Evolutionary conservation across 2,329 filamentous ascomycete species (phyloP).

Genomic region (Calonectria hawksworthii): DNA sequence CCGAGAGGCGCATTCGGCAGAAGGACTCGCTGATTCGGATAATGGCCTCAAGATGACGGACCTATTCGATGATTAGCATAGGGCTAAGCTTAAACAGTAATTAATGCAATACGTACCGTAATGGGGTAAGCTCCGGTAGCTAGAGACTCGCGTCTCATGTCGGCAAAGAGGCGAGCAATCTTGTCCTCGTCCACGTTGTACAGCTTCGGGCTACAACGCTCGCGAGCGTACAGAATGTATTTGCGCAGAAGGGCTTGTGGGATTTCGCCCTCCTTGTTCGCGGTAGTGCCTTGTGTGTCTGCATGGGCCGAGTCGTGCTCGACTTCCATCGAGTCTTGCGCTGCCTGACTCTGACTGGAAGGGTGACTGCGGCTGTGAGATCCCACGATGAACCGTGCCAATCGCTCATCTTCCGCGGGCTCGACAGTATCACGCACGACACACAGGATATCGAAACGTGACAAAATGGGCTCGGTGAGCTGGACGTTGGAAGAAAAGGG

Average conservation of each 20-base stretch:
- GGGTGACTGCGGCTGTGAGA: constrained; percentile 94
- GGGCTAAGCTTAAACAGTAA: background rate
- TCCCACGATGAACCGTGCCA: constrained; percentile 94
- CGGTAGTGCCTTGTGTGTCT: constrained; percentile 51
- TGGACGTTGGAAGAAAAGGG: constrained; percentile 98
- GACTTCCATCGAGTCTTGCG: constrained; percentile 71
- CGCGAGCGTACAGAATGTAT: constrained; percentile 95
- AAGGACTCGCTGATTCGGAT: constrained; percentile 96
- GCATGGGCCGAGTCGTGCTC: constrained; percentile 67
- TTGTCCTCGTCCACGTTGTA: constrained; percentile 99
- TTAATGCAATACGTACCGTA: constrained; percentile 77
- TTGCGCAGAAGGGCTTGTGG: constrained; percentile 92
- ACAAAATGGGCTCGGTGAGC: constrained; percentile 95
- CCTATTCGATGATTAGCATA: constrained; percentile 64
- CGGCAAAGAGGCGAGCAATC: constrained; percentile 91
- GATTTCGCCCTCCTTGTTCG: constrained; percentile 75
- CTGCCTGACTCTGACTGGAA: constrained; percentile 66
- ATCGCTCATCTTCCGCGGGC: constrained; percentile 89
- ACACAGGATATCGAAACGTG: constrained; percentile 97
- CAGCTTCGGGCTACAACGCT: constrained; percentile 90
- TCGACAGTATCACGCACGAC: constrained; percentile 97
- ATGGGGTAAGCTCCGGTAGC: constrained; percentile 98
- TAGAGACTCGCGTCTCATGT: constrained; percentile 93
- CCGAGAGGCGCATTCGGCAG: constrained; percentile 97
- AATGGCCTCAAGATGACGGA: constrained; percentile 97